A percentile compares a stretch with the other conserved stretches of the same genome.
These are phyloP conservation scores for Hymenoscyphus salicellus DNA, from an alignment of 2,329 filamentous ascomycete genomes.

Conservation along the genomic window DNA sequence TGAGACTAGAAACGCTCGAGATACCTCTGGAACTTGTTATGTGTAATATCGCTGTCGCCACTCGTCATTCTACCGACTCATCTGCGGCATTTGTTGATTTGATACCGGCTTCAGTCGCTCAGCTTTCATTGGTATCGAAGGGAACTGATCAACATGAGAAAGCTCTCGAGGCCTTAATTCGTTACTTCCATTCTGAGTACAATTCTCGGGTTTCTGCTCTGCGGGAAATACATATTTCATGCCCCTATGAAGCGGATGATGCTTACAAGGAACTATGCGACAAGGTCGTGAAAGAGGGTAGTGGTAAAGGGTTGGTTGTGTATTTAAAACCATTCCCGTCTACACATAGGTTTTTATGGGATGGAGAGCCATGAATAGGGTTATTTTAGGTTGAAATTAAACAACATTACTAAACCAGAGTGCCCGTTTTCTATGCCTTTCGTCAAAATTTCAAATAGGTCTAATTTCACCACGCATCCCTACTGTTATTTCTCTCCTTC, in stretches of 20 bases:
- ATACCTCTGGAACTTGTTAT: constrained; percentile 18
- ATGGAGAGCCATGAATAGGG: constrained; percentile 8
- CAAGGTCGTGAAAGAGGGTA: constrained; percentile 8
- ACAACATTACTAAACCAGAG: no score
- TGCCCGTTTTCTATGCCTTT: no score
- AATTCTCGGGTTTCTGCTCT: constrained; percentile 16
- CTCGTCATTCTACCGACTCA: constrained; percentile 6
- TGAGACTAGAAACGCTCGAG: constrained; percentile 14
- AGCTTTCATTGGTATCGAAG: constrained; percentile 15
- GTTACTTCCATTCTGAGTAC: constrained; percentile 8
- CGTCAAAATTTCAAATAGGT: no score
- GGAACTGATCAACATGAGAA: constrained; percentile 14
- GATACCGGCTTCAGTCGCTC: constrained; percentile 15
- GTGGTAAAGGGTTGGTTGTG: constrained; percentile 10
- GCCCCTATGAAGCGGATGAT: constrained; percentile 2
- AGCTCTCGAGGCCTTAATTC: constrained; percentile 16
- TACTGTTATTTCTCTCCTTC: no score
- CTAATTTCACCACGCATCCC: no score
- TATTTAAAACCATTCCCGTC: constrained; percentile 1
- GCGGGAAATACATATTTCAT: constrained; percentile 15
- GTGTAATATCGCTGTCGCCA: constrained; percentile 12
- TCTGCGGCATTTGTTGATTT: constrained; percentile 11
- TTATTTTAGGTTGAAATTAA: constrained; percentile 7
- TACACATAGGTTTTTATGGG: constrained; percentile 7
- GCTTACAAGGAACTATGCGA: constrained; percentile 12